phyloP scores from a whole-genome alignment of 2,329 filamentous ascomycete species.

The Macrophomina phaseolina region DNA sequence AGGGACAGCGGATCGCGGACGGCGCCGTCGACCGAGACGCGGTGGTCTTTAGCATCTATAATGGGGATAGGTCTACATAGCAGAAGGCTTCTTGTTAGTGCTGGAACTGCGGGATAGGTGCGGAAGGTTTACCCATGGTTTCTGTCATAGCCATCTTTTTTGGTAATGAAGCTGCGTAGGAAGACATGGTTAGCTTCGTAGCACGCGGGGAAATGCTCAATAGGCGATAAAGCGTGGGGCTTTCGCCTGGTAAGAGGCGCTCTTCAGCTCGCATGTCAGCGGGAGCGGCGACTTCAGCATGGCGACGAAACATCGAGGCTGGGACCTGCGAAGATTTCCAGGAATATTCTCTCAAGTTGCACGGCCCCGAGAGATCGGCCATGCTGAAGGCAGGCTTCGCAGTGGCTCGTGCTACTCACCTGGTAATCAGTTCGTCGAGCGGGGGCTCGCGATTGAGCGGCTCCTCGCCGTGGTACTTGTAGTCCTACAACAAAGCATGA shows the following conservation, averaged over 20 bases:
- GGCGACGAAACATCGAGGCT: too few species aligned
- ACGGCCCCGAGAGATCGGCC: neutral
- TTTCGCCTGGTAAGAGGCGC: too few species aligned
- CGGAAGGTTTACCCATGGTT: conserved; percentile 54
- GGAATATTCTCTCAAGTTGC: neutral
- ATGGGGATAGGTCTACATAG: conserved; percentile 52
- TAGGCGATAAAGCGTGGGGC: too few species aligned
- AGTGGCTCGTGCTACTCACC: conserved; percentile 34
- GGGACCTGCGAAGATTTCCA: neutral
- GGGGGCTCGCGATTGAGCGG: conserved; percentile 58
- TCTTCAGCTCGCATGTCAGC: neutral
- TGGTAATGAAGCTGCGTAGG: conserved; percentile 55
- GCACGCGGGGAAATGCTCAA: too few species aligned
- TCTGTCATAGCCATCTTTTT: conserved; percentile 59
- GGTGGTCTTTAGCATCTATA: conserved; percentile 48
- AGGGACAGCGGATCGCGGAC: conserved; percentile 54
- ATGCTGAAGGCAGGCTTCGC: neutral
- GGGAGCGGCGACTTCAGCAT: too few species aligned
- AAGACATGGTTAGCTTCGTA: neutral
- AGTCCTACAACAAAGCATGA: conserved; percentile 4
- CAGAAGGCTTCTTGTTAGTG: neutral
- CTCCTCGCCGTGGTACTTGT: conserved; percentile 50
- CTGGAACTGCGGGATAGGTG: neutral
- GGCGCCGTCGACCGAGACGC: conserved; percentile 57
- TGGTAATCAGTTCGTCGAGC: conserved; percentile 51